Base-by-base conservation (phyloP, 2,329 filamentous ascomycete genomes). In the Biscogniauxia sp. region DNA sequence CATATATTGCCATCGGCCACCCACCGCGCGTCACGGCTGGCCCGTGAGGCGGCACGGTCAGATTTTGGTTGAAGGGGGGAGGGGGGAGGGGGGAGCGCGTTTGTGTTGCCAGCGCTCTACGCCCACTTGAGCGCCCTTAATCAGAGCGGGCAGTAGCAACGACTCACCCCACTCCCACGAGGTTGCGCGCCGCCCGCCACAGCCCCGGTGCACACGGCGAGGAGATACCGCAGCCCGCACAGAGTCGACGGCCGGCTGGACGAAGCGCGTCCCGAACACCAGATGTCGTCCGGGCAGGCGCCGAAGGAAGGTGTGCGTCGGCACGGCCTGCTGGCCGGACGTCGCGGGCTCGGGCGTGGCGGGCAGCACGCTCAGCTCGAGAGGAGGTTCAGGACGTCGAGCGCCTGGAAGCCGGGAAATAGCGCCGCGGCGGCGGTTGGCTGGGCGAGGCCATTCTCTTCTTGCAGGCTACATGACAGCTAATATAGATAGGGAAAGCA, bases 141-240 rank as follows among this genome's bases (percentile, higher is more conserved):
- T 23, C 2, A 13, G 28, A 7, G 7, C 9, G 9, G 28, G 11
- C 9, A 28, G 28, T 32, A 8, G 28, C 28, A 32, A 32, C 5
- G 28, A 66, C 68, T 1, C 8, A 84, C 80, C 80, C 64, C 73
- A 73, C 7, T 74, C 72, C 78, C 83, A 90, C 0, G 80, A 88
- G 3, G 89, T 91, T 3, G 87, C 89, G 17, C 79, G 75, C 62
- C 76, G 78, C 0, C 85, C 84, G 61, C 90, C 80, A n/a, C 28
- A 92, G 71, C 1, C 0, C 88, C 88, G 1, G 87, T 91, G 72
- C 89, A 91, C 1, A 91, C 80, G 0, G 87, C 88, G 51, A 91
- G 77, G 13, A 89, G 68, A 64, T 84, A 83, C 64, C 81, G 75
- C 23, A 88, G 69, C 3, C 72, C 73, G 0, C 51, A 87, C 72